Percentiles rank a stretch among this genome's conserved stretches.
Conservation (phyloP, 345 rosid species). For the Erodium maritimum region DNA sequence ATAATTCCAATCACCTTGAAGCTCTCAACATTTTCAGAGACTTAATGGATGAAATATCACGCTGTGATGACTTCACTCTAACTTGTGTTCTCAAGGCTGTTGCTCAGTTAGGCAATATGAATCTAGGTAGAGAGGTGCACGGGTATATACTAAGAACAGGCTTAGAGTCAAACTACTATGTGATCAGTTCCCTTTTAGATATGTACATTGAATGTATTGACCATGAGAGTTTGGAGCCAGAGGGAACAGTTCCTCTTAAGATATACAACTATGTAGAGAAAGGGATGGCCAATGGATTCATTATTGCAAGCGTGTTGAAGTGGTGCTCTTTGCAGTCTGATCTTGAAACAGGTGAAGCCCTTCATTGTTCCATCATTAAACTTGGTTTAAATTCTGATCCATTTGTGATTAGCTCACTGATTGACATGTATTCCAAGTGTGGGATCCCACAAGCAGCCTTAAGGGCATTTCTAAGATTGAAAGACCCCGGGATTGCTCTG, state of each 20-base stretch:
- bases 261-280: too few relatives aligned
- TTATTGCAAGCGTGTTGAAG: slow-evolving; percentile 19
- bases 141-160: slow-evolving; percentile 14
- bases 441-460: slow-evolving; percentile 15
- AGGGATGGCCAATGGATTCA: not conserved
- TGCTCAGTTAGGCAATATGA: slow-evolving; percentile 10
- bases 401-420: slow-evolving; percentile 12
- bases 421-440: slow-evolving; percentile 23
- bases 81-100: slow-evolving; percentile 18
- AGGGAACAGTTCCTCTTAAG: too few relatives aligned
- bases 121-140: slow-evolving; percentile 19
- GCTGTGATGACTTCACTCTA: slow-evolving; percentile 21
- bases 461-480: slow-evolving; percentile 11
- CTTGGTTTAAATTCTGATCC: slow-evolving; percentile 13
- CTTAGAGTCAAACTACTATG: slow-evolving; percentile 12
- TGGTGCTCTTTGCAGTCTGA: slow-evolving; percentile 18
- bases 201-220: slow-evolving; percentile 15
- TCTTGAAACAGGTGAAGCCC: slow-evolving; percentile 11
- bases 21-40: slow-evolving; percentile 13
- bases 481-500: slow-evolving; percentile 7
- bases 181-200: slow-evolving; percentile 20
- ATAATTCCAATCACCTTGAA: slow-evolving; percentile 12
- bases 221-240: not conserved
- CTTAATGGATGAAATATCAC: slow-evolving; percentile 12
- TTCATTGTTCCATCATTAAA: slow-evolving; percentile 16